Evolutionary conservation across 139 green algal genomes (phyloP), one percentile per base, ranked within the genome.

Genomic region (Coelastrella sp.): DNA sequence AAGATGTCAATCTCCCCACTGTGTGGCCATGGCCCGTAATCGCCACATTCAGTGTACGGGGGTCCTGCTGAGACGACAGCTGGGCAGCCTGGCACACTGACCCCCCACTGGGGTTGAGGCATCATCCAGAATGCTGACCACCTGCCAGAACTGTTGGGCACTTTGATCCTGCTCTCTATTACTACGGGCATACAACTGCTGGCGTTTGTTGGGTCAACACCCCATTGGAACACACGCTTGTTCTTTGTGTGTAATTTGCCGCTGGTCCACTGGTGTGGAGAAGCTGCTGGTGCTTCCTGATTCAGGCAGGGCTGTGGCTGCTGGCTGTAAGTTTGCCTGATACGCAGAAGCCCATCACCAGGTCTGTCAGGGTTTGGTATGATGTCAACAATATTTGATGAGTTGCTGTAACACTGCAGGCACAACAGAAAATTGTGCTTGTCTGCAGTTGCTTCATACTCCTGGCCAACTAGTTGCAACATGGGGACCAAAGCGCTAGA

Each of bases 61-160:
- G 74, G 72, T 27, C 19, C 25, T 57, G 68, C 68, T 27, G 68
- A 19, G 19, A 27, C n/a, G 15, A 25, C 17, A 27, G 68, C 68
- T 27, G 68, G 68, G 24, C 68, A 76, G 17, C 68, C 68, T 76
- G 68, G 8, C 17, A 76, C 68, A 11, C 7, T 8, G 7, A 76
- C 68, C n/a, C 68, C 68, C 68, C 68, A 59, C 74, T 81, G 74
- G 8, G 74, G 74, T 19, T 81, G 25, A 19, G 74, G 74, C 74
- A 81, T 81, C 74, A 81, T 81, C 74, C 74, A 81, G 10, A 81
- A 59, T 7, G 74, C 74, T 24, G 74, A 81, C 74, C 74, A 81
- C 10, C 74, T n/a, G 24, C 74, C 74, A 14, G 74, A n/a, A 11
- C 7, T 59, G 20, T 60, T 6, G 10, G 74, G 74, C 8, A 81